These are phyloP conservation scores for Forsythia suspensa DNA, from an alignment of 257 asterid species.

Conservation along the genomic window DNA sequence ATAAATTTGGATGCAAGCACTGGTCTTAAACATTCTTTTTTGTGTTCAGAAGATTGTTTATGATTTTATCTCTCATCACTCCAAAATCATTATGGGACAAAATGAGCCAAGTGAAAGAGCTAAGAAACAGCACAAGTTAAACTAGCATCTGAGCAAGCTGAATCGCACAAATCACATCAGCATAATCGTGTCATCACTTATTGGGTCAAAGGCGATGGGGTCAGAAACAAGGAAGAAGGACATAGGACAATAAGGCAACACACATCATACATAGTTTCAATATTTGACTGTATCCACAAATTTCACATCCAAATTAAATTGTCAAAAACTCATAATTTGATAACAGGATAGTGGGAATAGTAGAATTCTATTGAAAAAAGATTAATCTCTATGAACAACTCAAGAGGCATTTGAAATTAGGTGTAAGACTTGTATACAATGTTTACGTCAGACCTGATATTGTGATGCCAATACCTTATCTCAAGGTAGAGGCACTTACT, in stretches of 20 bases:
- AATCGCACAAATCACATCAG: neutral
- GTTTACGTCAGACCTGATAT: neutral
- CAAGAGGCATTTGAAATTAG: neutral
- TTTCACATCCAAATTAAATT: neutral
- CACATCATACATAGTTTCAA: neutral
- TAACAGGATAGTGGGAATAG: neutral
- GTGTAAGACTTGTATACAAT: neutral
- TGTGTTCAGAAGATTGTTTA: neutral
- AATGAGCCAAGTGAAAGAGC: neutral
- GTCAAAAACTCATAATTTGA: neutral
- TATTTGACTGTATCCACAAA: neutral
- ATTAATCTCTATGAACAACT: neutral
- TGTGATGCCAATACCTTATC: neutral
- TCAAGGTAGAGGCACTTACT: neutral
- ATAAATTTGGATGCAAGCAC: constrained; percentile 9
- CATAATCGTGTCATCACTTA: neutral
- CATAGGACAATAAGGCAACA: neutral
- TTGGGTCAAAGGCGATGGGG: neutral
- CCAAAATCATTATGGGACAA: neutral
- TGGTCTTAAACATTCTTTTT: neutral
- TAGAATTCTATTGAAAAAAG: neutral
- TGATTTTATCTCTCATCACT: neutral
- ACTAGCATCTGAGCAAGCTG: neutral
- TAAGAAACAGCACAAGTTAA: neutral
- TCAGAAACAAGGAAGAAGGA: neutral